phyloP scores from a whole-genome alignment of 1,139 yeast species.

The Debaryomyces psychrophilus region DNA sequence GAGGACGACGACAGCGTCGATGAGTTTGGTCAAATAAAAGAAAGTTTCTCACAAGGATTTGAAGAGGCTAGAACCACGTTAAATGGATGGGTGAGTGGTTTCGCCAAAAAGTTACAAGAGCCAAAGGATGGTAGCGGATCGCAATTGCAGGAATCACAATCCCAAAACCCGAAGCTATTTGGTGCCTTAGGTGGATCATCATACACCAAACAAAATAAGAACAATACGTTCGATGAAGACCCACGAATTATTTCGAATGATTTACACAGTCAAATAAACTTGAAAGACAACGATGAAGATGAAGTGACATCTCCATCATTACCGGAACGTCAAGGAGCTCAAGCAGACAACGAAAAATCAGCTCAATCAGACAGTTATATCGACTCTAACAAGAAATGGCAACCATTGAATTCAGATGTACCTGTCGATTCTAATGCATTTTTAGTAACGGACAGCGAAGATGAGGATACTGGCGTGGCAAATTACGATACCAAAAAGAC shows the following conservation, averaged over 20 bases:
- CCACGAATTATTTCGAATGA: conserved; percentile 56
- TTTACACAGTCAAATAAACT: conserved; percentile 56
- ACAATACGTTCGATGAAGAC: conserved; percentile 53
- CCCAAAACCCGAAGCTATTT: conserved; percentile 39
- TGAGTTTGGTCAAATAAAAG: conserved; percentile 68
- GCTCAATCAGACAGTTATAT: conserved; percentile 12
- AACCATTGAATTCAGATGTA: conserved; percentile 57
- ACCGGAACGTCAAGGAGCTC: conserved; percentile 29
- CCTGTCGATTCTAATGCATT: conserved; percentile 73
- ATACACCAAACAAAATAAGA: conserved; percentile 32
- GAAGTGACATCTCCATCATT: conserved; percentile 47
- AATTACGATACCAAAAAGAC: conserved; percentile 2
- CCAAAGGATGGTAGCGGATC: conserved; percentile 19
- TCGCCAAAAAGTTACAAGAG: conserved; percentile 56
- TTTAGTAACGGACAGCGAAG: conserved; percentile 78
- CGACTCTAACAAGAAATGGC: conserved; percentile 52
- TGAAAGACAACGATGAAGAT: conserved; percentile 48
- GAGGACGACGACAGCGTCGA: conserved; percentile 61
- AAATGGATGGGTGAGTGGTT: conserved; percentile 78
- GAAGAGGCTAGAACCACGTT: conserved; percentile 83
- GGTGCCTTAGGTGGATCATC: conserved; percentile 54
- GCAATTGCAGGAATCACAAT: conserved; percentile 9
- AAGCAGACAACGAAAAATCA: conserved; percentile 7
- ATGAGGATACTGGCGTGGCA: conserved; percentile 47
- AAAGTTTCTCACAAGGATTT: conserved; percentile 72